phyloP scores from a whole-genome alignment of 768 basidiomycete genomes.

The Clathrus columnatus region DNA sequence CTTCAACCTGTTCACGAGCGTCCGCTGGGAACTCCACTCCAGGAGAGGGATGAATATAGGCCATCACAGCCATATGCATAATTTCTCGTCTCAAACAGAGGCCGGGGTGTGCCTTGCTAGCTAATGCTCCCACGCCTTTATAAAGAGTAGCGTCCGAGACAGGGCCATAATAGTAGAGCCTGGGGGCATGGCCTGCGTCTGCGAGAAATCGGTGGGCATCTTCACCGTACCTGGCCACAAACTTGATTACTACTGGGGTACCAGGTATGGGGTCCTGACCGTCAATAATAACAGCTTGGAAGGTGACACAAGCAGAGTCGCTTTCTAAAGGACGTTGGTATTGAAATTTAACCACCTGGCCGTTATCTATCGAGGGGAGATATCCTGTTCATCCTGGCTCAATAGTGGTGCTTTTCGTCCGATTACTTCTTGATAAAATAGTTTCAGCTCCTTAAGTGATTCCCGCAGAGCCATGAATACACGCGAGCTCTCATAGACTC shows the following conservation, averaged over 20 bases:
- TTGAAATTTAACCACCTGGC: constrained; percentile 10
- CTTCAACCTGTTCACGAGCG: constrained; percentile 17
- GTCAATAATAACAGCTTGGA: constrained; percentile 14
- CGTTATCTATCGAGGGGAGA: constrained; percentile 1
- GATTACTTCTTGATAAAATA: no score
- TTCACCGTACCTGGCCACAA: constrained; percentile 26
- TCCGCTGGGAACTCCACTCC: no score
- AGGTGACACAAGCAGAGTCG: constrained; percentile 17
- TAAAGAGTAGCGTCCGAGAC: constrained; percentile 12
- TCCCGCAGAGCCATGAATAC: no score
- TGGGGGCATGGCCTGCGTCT: constrained; percentile 17
- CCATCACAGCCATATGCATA: constrained; percentile 12
- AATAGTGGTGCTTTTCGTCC: no score
- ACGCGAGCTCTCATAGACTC: no score
- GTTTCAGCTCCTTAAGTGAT: no score
- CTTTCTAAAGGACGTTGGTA: constrained; percentile 18
- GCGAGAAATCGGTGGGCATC: constrained; percentile 28
- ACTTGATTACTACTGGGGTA: constrained; percentile 29
- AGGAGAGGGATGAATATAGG: background rate
- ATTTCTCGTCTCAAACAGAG: constrained; percentile 35
- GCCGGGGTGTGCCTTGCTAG: background rate
- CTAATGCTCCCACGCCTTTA: background rate
- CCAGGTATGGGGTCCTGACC: background rate
- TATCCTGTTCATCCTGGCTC: no score
- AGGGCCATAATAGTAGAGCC: constrained; percentile 25